A percentile compares a stretch with the other conserved stretches of the same genome.
Conservation (phyloP, 108 stramenopile genomes). For the Cylindrotheca closterium region DNA sequence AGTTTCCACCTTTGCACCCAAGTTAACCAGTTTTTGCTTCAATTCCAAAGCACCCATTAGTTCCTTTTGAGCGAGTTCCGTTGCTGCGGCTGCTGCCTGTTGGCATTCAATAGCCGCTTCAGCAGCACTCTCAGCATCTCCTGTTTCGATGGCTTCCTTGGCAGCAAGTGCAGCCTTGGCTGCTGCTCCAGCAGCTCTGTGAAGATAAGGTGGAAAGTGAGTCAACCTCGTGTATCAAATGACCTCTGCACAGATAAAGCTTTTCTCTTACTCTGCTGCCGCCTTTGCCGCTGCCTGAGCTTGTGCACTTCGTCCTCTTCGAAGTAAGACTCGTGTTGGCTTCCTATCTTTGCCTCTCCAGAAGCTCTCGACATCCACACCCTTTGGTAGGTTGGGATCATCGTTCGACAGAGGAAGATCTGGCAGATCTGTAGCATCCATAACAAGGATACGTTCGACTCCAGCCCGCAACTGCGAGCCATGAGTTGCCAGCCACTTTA, state of each 20-base stretch:
- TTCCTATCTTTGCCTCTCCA: conserved; percentile 71
- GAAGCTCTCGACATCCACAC: conserved; percentile 74
- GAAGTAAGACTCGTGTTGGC: conserved; percentile 73
- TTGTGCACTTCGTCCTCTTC: conserved; percentile 68
- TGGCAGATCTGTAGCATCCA: conserved; percentile 85
- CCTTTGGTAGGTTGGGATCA: conserved; percentile 56
- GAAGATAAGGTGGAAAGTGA: not conserved
- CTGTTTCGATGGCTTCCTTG: conserved; percentile 70
- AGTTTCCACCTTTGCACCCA: conserved; percentile 72
- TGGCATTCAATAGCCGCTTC: conserved; percentile 74
- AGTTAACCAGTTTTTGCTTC: conserved; percentile 48
- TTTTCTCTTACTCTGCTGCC: conserved; percentile 37
- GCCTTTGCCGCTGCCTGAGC: conserved; percentile 77
- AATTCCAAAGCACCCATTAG: conserved; percentile 59
- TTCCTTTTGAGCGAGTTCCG: conserved; percentile 68
- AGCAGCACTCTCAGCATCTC: conserved; percentile 78
- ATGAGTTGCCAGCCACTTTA: conserved; percentile 80
- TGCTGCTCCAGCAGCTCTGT: conserved; percentile 37
- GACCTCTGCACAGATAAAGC: not conserved
- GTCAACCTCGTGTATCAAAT: not conserved
- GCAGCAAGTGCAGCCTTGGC: conserved; percentile 56
- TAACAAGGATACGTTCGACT: conserved; percentile 82
- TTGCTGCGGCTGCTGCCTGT: conserved; percentile 61
- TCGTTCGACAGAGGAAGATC: conserved; percentile 73
- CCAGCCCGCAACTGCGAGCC: conserved; percentile 63